Conservation (phyloP, 768 basidiomycete genomes). For the Boletus rubescentipes region DNA sequence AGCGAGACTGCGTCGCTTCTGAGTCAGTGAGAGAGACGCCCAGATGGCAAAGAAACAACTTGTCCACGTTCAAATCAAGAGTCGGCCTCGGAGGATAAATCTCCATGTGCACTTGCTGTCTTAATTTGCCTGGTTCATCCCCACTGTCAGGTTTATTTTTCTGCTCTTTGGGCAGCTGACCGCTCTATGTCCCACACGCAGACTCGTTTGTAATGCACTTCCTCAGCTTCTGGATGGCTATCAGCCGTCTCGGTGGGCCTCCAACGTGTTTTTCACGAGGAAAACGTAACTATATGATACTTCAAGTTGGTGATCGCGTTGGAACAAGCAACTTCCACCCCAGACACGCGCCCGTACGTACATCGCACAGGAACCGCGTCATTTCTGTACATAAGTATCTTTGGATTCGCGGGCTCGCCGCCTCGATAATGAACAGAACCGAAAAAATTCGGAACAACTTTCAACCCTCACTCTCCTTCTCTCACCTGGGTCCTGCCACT, state of each 20-base stretch:
- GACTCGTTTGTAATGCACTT: neutral
- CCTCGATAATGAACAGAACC: neutral
- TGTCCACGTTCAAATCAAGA: too few relatives aligned
- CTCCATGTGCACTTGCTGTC: too few relatives aligned
- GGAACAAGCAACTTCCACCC: neutral
- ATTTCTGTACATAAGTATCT: too few relatives aligned
- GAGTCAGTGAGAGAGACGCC: neutral
- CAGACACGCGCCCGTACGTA: slow-evolving; percentile 6
- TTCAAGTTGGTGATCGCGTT: too few relatives aligned
- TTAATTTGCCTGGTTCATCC: neutral
- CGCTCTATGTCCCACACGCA: neutral
- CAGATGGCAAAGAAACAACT: neutral
- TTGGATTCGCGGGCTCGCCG: neutral
- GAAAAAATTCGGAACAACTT: neutral
- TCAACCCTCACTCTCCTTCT: neutral
- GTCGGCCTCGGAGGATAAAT: too few relatives aligned
- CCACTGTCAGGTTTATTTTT: neutral
- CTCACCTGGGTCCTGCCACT: neutral
- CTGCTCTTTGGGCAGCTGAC: neutral
- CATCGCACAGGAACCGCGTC: neutral
- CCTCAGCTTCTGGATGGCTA: too few relatives aligned
- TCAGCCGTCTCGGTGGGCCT: neutral
- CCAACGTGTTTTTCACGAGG: neutral
- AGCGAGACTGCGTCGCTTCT: neutral
- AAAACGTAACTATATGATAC: neutral